phyloP scores from a whole-genome alignment of 805 yeast genomes.

The Saturnispora ahearnii region DNA sequence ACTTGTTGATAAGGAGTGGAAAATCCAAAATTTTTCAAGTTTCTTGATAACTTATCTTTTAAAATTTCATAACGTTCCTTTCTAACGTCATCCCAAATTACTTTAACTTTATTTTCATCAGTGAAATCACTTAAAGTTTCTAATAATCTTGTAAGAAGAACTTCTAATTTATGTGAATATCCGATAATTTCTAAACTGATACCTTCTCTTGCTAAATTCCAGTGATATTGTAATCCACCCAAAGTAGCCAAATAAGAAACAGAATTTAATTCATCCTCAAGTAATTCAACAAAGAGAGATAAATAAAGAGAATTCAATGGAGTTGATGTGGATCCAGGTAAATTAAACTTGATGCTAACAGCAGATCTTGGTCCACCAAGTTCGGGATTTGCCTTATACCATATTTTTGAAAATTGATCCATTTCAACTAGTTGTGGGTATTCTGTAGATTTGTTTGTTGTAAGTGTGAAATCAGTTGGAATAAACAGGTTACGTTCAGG shows the following conservation, averaged over 20 bases:
- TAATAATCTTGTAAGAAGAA: conserved; percentile 52
- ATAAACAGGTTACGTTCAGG: conserved; percentile 76
- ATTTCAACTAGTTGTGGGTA: conserved; percentile 57
- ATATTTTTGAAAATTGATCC: conserved; percentile 46
- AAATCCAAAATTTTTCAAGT: conserved; percentile 58
- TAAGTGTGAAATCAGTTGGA: conserved; percentile 61
- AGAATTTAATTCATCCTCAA: conserved; percentile 70
- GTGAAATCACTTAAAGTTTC: conserved; percentile 41
- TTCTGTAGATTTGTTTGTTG: conserved; percentile 35
- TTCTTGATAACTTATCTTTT: conserved; percentile 55
- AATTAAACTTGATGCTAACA: conserved; percentile 52
- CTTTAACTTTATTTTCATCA: conserved; percentile 15
- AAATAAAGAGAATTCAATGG: conserved; percentile 51
- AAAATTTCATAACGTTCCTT: conserved; percentile 55
- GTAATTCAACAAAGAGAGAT: conserved; percentile 54
- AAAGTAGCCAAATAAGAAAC: conserved; percentile 74
- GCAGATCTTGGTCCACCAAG: conserved; percentile 84
- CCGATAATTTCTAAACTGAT: conserved; percentile 62
- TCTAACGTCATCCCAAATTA: conserved; percentile 28
- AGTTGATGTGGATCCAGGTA: conserved; percentile 55
- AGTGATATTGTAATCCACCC: conserved; percentile 59
- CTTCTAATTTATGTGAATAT: conserved; percentile 70
- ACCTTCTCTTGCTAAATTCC: conserved; percentile 61
- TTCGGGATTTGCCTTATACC: conserved; percentile 88
- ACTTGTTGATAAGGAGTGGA: conserved; percentile 74